phyloP scores from a whole-genome alignment of 1,284 basidiomycete species.

The Sporisorium iseilematis-ciliati region DNA sequence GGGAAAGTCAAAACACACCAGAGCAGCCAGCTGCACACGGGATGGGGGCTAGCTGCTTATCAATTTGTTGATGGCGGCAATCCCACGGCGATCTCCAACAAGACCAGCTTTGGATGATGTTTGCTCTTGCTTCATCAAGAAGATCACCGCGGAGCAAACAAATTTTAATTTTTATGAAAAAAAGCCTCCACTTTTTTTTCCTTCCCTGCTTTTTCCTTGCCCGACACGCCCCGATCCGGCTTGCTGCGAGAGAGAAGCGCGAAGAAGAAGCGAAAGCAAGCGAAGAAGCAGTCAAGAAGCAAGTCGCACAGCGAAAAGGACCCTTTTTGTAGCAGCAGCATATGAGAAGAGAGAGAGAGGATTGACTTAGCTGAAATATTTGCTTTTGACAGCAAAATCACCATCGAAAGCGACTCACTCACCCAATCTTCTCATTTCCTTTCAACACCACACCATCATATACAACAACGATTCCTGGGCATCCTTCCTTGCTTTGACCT shows the following conservation, averaged over 20 bases:
- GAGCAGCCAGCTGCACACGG: too few relatives aligned
- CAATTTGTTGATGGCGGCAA: neutral
- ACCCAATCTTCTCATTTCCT: neutral
- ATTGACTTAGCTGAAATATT: conserved; percentile 5
- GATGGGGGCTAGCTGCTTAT: too few relatives aligned
- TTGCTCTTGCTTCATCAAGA: neutral
- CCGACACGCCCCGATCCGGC: conserved; percentile 22
- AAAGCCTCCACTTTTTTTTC: conserved; percentile 11
- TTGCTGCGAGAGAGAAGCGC: conserved; percentile 2
- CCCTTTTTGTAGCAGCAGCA: conserved; percentile 1
- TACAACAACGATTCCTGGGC: neutral
- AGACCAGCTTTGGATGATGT: neutral
- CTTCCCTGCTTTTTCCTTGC: neutral
- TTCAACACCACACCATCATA: neutral
- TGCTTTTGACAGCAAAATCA: neutral
- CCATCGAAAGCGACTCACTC: too few relatives aligned
- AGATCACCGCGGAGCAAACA: conserved; percentile 5
- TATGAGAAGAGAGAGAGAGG: neutral
- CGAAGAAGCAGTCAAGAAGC: conserved; percentile 1
- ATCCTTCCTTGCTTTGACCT: neutral
- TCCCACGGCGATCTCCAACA: conserved; percentile 3
- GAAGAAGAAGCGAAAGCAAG: conserved; percentile 5
- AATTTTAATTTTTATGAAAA: neutral
- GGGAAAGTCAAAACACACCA: too few relatives aligned
- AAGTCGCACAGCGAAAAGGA: neutral